Evolutionary conservation across 176 grass and related monocot genomes (phyloP), one percentile per base, ranked within the genome.

Genomic region (Thinopyrum elongatum): DNA sequence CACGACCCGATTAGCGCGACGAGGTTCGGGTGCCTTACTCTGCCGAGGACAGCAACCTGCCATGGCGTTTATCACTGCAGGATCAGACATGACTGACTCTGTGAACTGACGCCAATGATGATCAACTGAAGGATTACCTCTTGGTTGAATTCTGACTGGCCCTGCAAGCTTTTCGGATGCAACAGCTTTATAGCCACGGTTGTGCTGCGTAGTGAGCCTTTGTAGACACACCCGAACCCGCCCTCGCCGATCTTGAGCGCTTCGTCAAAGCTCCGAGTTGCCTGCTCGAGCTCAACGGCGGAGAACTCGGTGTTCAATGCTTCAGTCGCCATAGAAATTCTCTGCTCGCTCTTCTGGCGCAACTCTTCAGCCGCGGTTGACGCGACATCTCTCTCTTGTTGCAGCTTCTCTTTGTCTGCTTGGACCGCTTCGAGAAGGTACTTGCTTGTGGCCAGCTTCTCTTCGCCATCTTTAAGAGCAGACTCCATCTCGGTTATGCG

Each of bases 1-100:
- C 95, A 98, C 36, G 87, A 78, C 47, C 95, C 95, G 17, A 98
- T 79, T 31, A 98, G 89, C 2, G 89, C 90, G 19, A 95, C 74
- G 13, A 98, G 85, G 70, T 95, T 98, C 57, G 95, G 95, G 66
- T 98, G 95, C 85, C 95, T 89, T 65, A 89, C 65, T 64, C 88
- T 95, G 60, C 84, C 83, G 1, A 93, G 79, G 36, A 93, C 80
- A 41, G 72, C 65, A 76, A 95, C 82, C 93, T 98, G 89, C 79
- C 88, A 49, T 60, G 69, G 51, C 55, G 29, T 41, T 41, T 69
- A n/a, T 55, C n/a, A 38, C 36, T 86, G 25, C 26, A 57, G 38
- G 38, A 16, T 64, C 10, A 82, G n/a, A 34, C 36, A 70, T 61
- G 31, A 33, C 23, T 10, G 7, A 79, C 4, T 70, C 31, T 47